Base-by-base conservation (phyloP, 2,329 filamentous ascomycete species). In the Aspergillus brasiliensis region DNA sequence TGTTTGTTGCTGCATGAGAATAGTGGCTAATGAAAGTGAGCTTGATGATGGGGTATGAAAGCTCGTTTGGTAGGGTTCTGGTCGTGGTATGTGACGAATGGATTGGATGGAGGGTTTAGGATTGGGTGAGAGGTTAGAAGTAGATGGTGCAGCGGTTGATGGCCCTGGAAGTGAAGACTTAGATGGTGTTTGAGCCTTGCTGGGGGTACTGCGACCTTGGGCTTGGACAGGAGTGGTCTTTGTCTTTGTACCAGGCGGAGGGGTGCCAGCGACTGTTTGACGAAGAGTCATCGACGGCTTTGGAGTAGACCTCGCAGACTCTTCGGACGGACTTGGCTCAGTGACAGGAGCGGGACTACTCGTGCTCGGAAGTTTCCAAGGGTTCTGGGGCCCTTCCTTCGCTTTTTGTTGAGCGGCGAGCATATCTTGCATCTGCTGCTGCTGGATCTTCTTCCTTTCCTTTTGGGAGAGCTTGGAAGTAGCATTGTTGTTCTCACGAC, bases 401-500 rank as follows among this genome's bases (percentile, higher is more conserved):
- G 69, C 60, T 57, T 72, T 71, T 57, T 73, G 65, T 53, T 73
- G 66, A 55, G 73, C 72, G 52, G 65, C 71, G 60, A 73, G 62
- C 59, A 70, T 70, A 40, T 77, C 82, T 78, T 78, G 76, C 58
- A 78, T 68, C 69, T 91, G 86, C 62, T 86, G 83, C 69, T 92
- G 89, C 68, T 92, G 86, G 65, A 92, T 86, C 71, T 86, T 91
- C 78, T 97, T 98, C 21, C 92, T 88, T 74, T 97, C 93, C 71
- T 95, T 96, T 68, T 98, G 95, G 0, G 93, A 97, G 66, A 96
- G 77, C 72, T 91, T 97, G 0, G 79, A 76, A 38, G 79, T 73
- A 25, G 78, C 68, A 69, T 75, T 56, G 65, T 75, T 67, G 64
- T 66, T 76, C 60, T 79, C 77, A 21, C 78, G 76, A 54, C 81